A percentile compares a stretch with the other conserved stretches of the same genome.
phyloP scores from a whole-genome alignment of 2,329 filamentous ascomycete genomes.

The Apiospora kogelbergensis region DNA sequence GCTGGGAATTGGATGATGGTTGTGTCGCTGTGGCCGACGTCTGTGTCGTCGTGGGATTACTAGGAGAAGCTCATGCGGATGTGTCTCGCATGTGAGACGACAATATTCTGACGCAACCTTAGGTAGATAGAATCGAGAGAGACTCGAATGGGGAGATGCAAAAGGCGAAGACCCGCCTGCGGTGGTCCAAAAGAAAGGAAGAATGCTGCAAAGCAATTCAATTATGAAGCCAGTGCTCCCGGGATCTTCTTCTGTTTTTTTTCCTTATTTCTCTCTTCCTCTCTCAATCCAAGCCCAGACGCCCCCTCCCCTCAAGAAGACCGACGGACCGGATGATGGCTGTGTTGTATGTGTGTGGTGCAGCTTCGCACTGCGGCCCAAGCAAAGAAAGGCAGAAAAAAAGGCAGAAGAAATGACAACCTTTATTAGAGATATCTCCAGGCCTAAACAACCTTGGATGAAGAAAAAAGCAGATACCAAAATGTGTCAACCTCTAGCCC shows the following conservation, averaged over 20 bases:
- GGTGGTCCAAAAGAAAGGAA: slow-evolving; percentile 11
- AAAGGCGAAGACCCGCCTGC: slow-evolving; percentile 12
- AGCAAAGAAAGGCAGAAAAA: not conserved
- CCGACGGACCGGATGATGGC: slow-evolving; percentile 2
- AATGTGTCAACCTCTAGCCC: slow-evolving; percentile 12
- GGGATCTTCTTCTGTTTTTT: not conserved
- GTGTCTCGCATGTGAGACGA: slow-evolving; percentile 14
- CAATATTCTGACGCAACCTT: slow-evolving; percentile 21
- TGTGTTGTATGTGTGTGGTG: not conserved
- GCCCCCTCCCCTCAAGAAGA: slow-evolving; percentile 3
- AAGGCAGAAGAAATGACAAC: slow-evolving; percentile 9
- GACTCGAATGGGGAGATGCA: slow-evolving; percentile 5
- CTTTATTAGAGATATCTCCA: slow-evolving; percentile 12
- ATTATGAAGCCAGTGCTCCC: slow-evolving; percentile 11
- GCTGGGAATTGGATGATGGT: slow-evolving; percentile 15
- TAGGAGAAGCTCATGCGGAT: slow-evolving; percentile 24
- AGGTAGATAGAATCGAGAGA: slow-evolving; percentile 11
- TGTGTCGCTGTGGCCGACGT: slow-evolving; percentile 22
- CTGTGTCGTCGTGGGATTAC: slow-evolving; percentile 28
- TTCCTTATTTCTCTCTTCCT: not conserved
- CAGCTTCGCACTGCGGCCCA: slow-evolving; percentile 8
- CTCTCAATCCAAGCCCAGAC: not conserved
- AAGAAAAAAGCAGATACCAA: slow-evolving; percentile 6
- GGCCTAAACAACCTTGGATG: not conserved
- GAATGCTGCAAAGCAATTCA: slow-evolving; percentile 15